Percentiles rank a stretch among this genome's conserved stretches.
Conservation (phyloP, 2,329 filamentous ascomycete species). For the Phaeoacremonium minimum region DNA sequence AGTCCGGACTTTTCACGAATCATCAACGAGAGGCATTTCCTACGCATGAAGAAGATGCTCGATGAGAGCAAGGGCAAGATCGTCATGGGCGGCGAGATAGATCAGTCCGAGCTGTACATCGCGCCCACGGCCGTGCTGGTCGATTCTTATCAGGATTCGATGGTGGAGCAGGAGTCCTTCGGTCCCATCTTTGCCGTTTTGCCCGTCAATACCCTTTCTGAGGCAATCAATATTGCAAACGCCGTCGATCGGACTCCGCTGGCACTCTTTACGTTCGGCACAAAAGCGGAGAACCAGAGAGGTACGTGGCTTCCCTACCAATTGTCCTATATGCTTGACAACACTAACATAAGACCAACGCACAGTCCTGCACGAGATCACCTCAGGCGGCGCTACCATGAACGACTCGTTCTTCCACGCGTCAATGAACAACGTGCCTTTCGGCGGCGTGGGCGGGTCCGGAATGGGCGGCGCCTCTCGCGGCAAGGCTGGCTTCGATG, state of each 20-base stretch:
- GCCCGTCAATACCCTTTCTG: slow-evolving; percentile 72
- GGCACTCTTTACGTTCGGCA: slow-evolving; percentile 80
- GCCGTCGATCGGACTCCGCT: slow-evolving; percentile 78
- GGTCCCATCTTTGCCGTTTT: slow-evolving; percentile 87
- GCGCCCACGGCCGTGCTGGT: slow-evolving; percentile 91
- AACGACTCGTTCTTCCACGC: slow-evolving; percentile 49
- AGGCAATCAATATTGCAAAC: slow-evolving; percentile 80
- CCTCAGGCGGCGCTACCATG: slow-evolving; percentile 63
- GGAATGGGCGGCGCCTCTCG: slow-evolving; percentile 71
- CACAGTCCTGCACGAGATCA: slow-evolving; percentile 56
- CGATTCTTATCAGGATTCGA: slow-evolving; percentile 66
- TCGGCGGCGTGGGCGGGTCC: slow-evolving; percentile 79
- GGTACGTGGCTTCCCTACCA: slow-evolving; percentile 39
- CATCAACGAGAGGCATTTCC: slow-evolving; percentile 74
- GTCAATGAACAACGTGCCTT: slow-evolving; percentile 66
- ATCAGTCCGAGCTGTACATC: slow-evolving; percentile 77
- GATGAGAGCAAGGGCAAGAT: slow-evolving; percentile 80
- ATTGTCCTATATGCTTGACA: background rate
- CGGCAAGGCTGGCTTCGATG: slow-evolving; percentile 69
- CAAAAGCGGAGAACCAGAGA: slow-evolving; percentile 70
- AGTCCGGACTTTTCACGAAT: slow-evolving; percentile 78
- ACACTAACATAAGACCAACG: slow-evolving; percentile 4
- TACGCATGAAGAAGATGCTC: slow-evolving; percentile 86
- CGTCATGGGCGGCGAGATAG: slow-evolving; percentile 78
- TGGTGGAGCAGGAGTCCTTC: slow-evolving; percentile 83